These are phyloP conservation scores for Pythium guiyangense DNA, from an alignment of 352 stramenopile species.

Conservation along the genomic window DNA sequence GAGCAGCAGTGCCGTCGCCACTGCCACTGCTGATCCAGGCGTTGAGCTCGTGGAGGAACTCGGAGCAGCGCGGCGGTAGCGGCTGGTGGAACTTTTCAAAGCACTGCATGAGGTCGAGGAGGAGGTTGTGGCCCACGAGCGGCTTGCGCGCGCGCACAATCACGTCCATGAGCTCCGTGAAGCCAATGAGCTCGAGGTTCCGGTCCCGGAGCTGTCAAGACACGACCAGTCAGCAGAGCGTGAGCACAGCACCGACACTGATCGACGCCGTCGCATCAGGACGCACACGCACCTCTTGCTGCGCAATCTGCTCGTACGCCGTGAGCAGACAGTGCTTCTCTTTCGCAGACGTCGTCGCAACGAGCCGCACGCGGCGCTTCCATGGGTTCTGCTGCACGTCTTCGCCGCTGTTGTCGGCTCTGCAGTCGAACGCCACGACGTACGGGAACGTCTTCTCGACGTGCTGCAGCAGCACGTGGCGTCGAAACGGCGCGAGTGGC, in stretches of 20 bases:
- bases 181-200: constrained; percentile 57
- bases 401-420: constrained; percentile 43
- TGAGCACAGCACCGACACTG: background rate
- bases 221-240: background rate
- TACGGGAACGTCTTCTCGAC: constrained; percentile 37
- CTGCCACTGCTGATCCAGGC: constrained; percentile 32
- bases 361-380: constrained; percentile 57
- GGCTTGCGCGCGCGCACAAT: constrained; percentile 39
- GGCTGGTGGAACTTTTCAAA: constrained; percentile 73
- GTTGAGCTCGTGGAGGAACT: constrained; percentile 53
- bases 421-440: constrained; percentile 52
- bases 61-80: constrained; percentile 42
- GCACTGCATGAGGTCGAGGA: constrained; percentile 79
- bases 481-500: constrained; percentile 56
- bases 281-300: constrained; percentile 14
- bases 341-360: constrained; percentile 19
- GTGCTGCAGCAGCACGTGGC: constrained; percentile 48
- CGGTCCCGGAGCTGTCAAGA: constrained; percentile 23
- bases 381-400: constrained; percentile 35
- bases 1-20: background rate
- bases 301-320: constrained; percentile 23
- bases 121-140: constrained; percentile 73
- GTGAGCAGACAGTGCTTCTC: constrained; percentile 30
- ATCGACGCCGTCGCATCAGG: background rate
- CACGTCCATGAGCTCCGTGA: constrained; percentile 60